Conservation (phyloP, 148 eudicot genomes). For the Spergularia marina region DNA sequence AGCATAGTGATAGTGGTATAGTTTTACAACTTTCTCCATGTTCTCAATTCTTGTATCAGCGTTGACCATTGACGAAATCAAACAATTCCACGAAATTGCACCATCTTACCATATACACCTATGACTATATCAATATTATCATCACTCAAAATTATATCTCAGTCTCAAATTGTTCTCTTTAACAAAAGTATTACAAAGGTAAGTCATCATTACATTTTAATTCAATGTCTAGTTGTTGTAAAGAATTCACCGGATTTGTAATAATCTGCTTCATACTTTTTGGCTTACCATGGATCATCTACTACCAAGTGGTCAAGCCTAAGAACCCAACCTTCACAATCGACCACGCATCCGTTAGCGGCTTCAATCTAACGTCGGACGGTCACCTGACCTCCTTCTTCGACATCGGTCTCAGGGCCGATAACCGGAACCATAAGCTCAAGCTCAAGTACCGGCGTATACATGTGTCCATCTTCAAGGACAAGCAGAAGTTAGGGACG, state of each 20-base stretch:
- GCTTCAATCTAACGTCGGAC: constrained; percentile 32
- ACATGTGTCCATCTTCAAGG: constrained; percentile 12
- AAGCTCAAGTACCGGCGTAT: constrained; percentile 19
- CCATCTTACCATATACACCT: too few species aligned
- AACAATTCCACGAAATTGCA: too few species aligned
- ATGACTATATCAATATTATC: too few species aligned
- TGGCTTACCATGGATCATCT: constrained; percentile 15
- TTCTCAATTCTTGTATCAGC: too few species aligned
- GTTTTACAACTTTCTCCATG: too few species aligned
- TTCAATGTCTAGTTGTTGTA: background rate
- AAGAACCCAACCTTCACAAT: constrained; percentile 27
- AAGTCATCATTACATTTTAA: too few species aligned
- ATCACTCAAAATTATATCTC: too few species aligned
- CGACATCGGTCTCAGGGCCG: constrained; percentile 13
- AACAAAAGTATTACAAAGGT: too few species aligned
- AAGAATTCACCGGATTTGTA: background rate
- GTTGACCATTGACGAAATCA: too few species aligned
- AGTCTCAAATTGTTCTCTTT: too few species aligned
- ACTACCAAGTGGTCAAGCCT: constrained; percentile 11
- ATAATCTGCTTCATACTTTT: background rate
- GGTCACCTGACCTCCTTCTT: constrained; percentile 29
- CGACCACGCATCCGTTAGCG: constrained; percentile 20
- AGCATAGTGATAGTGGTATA: too few species aligned
- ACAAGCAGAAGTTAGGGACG: constrained; percentile 12
- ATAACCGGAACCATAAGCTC: constrained; percentile 27